Percentiles rank a stretch among this genome's conserved stretches.
phyloP scores from a whole-genome alignment of 2,329 filamentous ascomycete species.

The Amesomyces nigricolor region DNA sequence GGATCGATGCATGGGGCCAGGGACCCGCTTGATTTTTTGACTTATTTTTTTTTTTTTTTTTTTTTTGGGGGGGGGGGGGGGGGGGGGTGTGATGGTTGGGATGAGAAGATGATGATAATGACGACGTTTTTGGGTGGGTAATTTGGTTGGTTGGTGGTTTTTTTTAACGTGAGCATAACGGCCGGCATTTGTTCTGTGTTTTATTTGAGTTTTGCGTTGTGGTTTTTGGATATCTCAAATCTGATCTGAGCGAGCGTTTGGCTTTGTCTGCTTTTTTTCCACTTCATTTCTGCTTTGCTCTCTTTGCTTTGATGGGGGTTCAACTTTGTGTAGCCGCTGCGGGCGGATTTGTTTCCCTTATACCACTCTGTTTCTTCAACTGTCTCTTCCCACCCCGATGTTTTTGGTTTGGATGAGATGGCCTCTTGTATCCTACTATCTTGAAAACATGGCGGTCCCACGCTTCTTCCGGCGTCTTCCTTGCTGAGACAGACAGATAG shows the following conservation, averaged over 20 bases:
- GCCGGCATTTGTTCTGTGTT: conserved; percentile 11
- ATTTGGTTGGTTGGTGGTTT: neutral
- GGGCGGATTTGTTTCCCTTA: conserved; percentile 9
- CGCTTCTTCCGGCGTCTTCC: neutral
- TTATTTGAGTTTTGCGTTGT: conserved; percentile 23
- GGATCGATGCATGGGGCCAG: neutral
- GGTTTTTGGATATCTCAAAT: conserved; percentile 5
- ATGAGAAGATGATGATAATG: conserved; percentile 13
- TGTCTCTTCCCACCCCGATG: neutral
- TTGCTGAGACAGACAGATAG: conserved; percentile 13
- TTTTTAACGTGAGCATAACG: conserved; percentile 13
- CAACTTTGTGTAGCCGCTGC: neutral
- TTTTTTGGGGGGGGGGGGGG: no score
- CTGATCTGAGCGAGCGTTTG: conserved; percentile 24
- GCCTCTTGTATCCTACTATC: neutral
- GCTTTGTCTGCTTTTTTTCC: conserved; percentile 21
- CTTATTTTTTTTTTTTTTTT: no score
- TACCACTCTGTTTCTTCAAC: conserved; percentile 8
- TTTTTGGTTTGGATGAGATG: neutral
- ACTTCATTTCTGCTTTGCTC: conserved; percentile 23
- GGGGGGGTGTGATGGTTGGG: no score
- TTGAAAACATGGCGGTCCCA: no score
- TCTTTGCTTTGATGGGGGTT: neutral
- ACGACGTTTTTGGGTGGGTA: neutral
- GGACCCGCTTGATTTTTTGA: neutral